Conservation (phyloP, 1,284 basidiomycete genomes). For the Ceratobasidium sp. region DNA sequence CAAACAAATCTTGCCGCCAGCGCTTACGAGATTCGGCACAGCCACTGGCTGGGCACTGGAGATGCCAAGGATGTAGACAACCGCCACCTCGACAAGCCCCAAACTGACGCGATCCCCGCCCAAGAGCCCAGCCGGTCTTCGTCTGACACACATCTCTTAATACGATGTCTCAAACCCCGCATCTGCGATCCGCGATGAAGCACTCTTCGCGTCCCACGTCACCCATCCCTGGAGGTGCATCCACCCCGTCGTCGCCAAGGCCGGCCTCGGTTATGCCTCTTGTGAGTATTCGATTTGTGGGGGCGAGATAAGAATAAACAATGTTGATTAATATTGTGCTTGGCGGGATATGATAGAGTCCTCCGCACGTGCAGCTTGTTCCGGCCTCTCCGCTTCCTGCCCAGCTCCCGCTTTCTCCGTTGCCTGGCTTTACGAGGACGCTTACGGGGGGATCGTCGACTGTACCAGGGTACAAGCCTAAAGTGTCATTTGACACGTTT, state of each 20-base stretch:
- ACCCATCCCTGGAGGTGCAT: constrained; percentile 48
- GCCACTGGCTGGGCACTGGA: constrained; percentile 23
- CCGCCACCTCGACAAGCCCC: background rate
- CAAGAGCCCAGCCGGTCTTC: background rate
- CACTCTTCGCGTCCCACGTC: constrained; percentile 54
- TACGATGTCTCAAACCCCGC: constrained; percentile 31
- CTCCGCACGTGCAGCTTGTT: constrained; percentile 55
- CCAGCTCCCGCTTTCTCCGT: constrained; percentile 11
- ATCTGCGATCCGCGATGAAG: constrained; percentile 68
- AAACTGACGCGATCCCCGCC: background rate
- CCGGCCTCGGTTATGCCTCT: constrained; percentile 49
- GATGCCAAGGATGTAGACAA: constrained; percentile 28
- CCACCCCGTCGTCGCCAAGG: constrained; percentile 49
- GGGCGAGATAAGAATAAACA: background rate
- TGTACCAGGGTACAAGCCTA: constrained; percentile 73
- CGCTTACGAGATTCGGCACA: constrained; percentile 32
- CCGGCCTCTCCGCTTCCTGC: constrained; percentile 49
- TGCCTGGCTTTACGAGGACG: constrained; percentile 21
- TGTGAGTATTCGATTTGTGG: constrained; percentile 1
- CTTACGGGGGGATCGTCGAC: constrained; percentile 45
- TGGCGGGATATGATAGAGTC: constrained; percentile 45
- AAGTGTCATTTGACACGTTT: constrained; percentile 89
- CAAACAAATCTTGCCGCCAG: background rate
- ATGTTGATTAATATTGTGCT: background rate
- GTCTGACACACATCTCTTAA: background rate